Evolutionary conservation across 176 grass and related monocot genomes (phyloP), one percentile per base, ranked within the genome.

Genomic region (Musa beccarii): DNA sequence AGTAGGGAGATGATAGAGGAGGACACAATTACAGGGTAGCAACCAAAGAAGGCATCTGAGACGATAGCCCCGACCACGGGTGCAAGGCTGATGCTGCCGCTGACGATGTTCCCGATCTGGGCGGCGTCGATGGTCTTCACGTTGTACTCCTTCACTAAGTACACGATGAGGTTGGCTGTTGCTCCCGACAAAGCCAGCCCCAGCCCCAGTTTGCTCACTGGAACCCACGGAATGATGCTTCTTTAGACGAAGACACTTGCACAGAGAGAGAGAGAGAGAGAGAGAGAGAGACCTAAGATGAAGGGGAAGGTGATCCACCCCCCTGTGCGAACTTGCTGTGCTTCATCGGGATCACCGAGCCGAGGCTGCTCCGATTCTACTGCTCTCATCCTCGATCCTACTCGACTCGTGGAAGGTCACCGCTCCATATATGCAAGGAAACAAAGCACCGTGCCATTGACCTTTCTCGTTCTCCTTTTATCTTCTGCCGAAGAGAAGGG

Each of bases 261-360:
- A 43, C 34, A 34, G 3, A 4, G 3, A 34, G 29, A 34, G 29
- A 34, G 29, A 34, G 29, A 5, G 29, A 34, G 34, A 34, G 34
- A 34, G 34, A 43, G 34, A 43, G 34, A 5, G 75, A 74, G 49
- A 93, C 90, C 90, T 83, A 71, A 29, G 2, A 96, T 71, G 81
- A 91, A 96, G 75, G 88, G 88, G 84, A 96, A 91, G 25, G 92
- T 89, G 83, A 86, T 86, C 88, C 88, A 91, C 49, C 92, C 92
- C 0, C 88, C 92, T 34, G 34, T 34, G 34, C 34, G 34, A 34
- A 34, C 34, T 34, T 34, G 34, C 34, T 34, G 34, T 34, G 34
- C 34, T 34, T 34, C 34, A 43, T 43, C 34, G 34, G 34, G 34
- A 43, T 43, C 34, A 43, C 34, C 34, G 34, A 43, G 4, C 34